Conservation (phyloP, 2,329 filamentous ascomycete genomes). For the Fusarium beomiforme region DNA sequence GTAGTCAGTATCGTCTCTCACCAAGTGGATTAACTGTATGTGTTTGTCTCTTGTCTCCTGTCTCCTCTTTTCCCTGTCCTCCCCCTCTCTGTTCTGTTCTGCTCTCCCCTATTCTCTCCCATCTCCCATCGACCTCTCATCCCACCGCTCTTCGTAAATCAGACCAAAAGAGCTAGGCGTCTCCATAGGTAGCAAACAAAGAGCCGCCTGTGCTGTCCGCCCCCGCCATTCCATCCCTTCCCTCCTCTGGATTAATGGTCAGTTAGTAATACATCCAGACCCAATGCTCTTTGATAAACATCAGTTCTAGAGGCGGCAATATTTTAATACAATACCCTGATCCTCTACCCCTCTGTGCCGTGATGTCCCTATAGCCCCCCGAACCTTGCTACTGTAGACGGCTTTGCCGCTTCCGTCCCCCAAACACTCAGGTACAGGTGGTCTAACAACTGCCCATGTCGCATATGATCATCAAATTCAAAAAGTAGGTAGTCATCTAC, state of each 20-base stretch:
- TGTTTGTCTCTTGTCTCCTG: neutral
- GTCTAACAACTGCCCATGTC: neutral
- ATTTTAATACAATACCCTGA: no score
- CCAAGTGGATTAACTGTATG: neutral
- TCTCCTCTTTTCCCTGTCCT: neutral
- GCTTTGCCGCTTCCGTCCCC: conserved; percentile 24
- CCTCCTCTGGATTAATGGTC: neutral
- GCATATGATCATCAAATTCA: conserved; percentile 2
- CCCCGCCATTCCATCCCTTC: neutral
- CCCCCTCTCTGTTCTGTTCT: neutral
- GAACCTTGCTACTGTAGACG: conserved; percentile 5
- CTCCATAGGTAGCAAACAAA: conserved; percentile 1
- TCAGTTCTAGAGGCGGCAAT: neutral
- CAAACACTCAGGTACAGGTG: neutral
- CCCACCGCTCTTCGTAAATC: neutral
- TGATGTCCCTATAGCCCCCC: neutral
- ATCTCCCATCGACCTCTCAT: neutral
- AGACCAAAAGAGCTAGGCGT: neutral
- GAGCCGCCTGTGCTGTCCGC: neutral
- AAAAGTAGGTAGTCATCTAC: neutral
- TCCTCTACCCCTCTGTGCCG: neutral
- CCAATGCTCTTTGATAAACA: neutral
- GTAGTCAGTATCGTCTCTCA: neutral
- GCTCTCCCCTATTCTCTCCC: neutral
- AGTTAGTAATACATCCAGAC: neutral